phyloP scores from a whole-genome alignment of 1,284 basidiomycete genomes.

The Sanguinoderma infundibulare region DNA sequence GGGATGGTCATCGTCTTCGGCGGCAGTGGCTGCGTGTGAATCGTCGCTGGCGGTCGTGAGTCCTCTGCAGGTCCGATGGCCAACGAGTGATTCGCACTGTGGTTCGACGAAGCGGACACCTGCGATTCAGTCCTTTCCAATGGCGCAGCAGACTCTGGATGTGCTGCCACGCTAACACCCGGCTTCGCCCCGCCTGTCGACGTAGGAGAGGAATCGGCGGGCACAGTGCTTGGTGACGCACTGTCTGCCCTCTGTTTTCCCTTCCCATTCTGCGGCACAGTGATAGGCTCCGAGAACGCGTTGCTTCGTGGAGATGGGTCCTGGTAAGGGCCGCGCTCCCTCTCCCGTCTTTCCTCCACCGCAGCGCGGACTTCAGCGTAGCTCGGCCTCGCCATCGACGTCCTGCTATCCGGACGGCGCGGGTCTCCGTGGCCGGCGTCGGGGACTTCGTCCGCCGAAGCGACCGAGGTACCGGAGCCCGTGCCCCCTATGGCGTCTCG shows the following conservation, averaged over 20 bases:
- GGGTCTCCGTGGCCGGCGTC: conserved; percentile 48
- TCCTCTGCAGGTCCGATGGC: conserved; percentile 22
- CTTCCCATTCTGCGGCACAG: conserved; percentile 35
- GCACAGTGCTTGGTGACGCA: conserved; percentile 28
- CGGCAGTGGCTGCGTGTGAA: conserved; percentile 71
- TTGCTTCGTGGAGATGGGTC: conserved; percentile 31
- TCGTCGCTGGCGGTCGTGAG: conserved; percentile 48
- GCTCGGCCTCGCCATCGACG: conserved; percentile 58
- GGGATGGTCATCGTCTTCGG: conserved; percentile 81
- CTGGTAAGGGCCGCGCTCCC: conserved; percentile 38
- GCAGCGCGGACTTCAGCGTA: conserved; percentile 53
- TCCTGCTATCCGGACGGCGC: conserved; percentile 37
- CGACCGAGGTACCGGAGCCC: conserved; percentile 30
- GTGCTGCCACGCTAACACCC: conserved; percentile 8
- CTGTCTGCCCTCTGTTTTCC: conserved; percentile 36
- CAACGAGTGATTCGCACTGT: conserved; percentile 10
- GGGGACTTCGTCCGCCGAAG: conserved; percentile 44
- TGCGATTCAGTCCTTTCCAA: conserved; percentile 23
- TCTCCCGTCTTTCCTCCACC: conserved; percentile 63
- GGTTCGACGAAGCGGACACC: conserved; percentile 17
- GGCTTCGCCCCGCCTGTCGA: conserved; percentile 7
- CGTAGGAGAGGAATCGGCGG: conserved; percentile 12
- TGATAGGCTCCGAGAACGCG: conserved; percentile 35
- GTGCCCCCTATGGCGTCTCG: conserved; percentile 45
- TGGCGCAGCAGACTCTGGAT: conserved; percentile 22